These are phyloP conservation scores for Daldinia decipiens DNA, from an alignment of 495 filamentous ascomycete species.

Conservation along the genomic window DNA sequence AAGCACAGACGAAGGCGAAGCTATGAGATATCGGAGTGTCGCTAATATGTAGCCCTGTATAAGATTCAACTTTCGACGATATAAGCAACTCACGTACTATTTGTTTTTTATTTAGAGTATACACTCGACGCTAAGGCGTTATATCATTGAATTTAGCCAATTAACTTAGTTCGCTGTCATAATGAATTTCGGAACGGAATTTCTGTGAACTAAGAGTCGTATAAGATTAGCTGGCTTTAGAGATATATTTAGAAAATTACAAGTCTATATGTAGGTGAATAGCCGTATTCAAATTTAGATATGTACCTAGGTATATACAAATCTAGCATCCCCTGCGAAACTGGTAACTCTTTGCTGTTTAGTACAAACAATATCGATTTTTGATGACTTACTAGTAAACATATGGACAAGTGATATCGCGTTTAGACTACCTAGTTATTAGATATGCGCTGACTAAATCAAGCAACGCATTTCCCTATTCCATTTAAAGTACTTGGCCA, in stretches of 20 bases:
- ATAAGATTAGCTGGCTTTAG: no score
- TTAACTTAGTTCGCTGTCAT: not conserved
- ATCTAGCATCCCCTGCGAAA: not conserved
- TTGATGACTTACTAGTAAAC: not conserved
- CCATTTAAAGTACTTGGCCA: not conserved
- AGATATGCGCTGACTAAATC: not conserved
- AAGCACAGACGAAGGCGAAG: conserved; percentile 85
- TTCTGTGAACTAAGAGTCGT: no score
- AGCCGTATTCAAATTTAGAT: not conserved
- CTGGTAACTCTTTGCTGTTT: not conserved
- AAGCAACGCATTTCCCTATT: not conserved
- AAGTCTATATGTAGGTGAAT: no score
- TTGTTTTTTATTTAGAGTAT: not conserved
- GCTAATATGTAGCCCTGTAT: conserved; percentile 7
- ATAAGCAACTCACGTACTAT: conserved; percentile 4
- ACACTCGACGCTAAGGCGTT: not conserved
- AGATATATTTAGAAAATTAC: no score
- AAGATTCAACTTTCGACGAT: conserved; percentile 5
- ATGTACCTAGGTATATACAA: not conserved
- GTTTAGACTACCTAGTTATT: not conserved
- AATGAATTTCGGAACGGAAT: no score
- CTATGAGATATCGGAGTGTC: conserved; percentile 61
- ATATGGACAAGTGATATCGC: not conserved
- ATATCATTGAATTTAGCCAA: not conserved
- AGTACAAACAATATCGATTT: not conserved